phyloP scores from a whole-genome alignment of 441 rosid species.

The Pelargonium cotyledonis region DNA sequence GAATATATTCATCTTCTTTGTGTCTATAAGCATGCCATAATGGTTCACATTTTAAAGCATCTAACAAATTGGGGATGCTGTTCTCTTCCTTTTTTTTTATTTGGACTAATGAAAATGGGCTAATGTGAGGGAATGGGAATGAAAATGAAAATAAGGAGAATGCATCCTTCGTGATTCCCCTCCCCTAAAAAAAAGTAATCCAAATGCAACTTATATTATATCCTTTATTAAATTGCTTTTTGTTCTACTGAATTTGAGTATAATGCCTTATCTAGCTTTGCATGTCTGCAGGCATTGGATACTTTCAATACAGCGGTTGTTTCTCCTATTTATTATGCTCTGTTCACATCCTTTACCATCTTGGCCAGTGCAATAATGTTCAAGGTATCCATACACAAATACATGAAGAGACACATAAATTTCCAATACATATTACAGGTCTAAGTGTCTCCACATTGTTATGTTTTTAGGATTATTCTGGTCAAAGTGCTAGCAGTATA shows the following conservation, averaged over 20 bases:
- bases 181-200: too few relatives aligned
- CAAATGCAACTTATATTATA: too few relatives aligned
- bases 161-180: too few relatives aligned
- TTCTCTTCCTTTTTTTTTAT: neutral
- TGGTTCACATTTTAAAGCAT: too few relatives aligned
- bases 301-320: constrained; percentile 59
- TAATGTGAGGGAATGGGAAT: neutral
- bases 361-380: constrained; percentile 67
- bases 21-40: neutral
- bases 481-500: constrained; percentile 54
- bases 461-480: constrained; percentile 45
- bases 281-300: constrained; percentile 52
- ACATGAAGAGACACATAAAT: neutral
- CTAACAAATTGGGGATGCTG: too few relatives aligned
- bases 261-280: neutral
- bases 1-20: too few relatives aligned
- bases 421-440: neutral
- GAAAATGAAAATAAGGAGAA: too few relatives aligned
- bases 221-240: too few relatives aligned
- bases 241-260: neutral
- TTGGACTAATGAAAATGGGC: neutral
- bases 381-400: constrained; percentile 35
- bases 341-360: constrained; percentile 57
- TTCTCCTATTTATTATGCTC: constrained; percentile 62
- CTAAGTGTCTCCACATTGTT: constrained; percentile 1